Base-by-base conservation (phyloP, 129 eudicot genomes). In the Tagetes patula region DNA sequence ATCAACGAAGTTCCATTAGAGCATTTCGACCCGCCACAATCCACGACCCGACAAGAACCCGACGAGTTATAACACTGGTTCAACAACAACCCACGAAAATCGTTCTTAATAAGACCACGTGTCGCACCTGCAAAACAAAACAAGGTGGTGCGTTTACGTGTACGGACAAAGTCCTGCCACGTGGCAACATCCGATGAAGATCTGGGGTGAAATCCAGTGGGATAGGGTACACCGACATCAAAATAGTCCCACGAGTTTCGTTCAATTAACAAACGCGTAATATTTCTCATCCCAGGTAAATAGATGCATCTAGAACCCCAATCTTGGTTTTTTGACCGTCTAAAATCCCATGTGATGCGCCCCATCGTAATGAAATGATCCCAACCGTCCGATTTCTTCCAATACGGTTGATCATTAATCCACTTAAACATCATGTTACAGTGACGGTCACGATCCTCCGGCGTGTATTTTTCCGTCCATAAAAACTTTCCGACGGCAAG, bases 141-240 rank as follows among this genome's bases (percentile, higher is more conserved):
- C 12, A 84, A 77, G 0, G 89, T 80, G 9, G 32, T 63, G 2
- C 98, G 89, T 9, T 37, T 45, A 8, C 91, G 96, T 5, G 70
- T 30, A n/a, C 85, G 76, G 30, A 88, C 86, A 67, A 85, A 90
- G 0, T 86, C 77, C 87, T 90, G 96, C 98, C 98, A 93, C 69
- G 47, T 40, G 1, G 66, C 37, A 32, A 93, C 81, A 37, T 93
- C 96, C 10, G 86, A 61, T 8, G 65, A 67, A 3, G 89, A 75
- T 27, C 27, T 58, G 68, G 98, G 98, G 84, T 93, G 98, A 87
- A 93, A 93, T 74, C 98, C 98, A 58, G 98, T 89, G 76, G 98
- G 98, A 74, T 93, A 93, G 27, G 98, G 98, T 2, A 93, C 96
- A 72, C 91, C 98, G 69, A 93, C 71, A 56, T 93, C 98, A 64